A percentile compares a stretch with the other conserved stretches of the same genome.
phyloP scores from a whole-genome alignment of 2,329 filamentous ascomycete species.

The Venturia effusa region DNA sequence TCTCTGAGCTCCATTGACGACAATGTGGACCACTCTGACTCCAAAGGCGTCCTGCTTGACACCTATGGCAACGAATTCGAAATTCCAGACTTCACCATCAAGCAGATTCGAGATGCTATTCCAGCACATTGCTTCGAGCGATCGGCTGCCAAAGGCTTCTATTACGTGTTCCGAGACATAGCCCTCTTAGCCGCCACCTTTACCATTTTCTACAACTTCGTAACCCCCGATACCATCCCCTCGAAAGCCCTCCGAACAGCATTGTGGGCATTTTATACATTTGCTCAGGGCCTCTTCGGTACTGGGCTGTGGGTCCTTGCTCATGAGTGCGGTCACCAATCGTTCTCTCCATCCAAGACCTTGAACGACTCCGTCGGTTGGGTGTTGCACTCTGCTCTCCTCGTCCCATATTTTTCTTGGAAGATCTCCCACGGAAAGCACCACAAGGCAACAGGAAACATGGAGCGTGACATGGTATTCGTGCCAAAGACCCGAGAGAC shows the following conservation, averaged over 20 bases:
- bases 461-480: conserved; percentile 98
- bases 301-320: conserved; percentile 95
- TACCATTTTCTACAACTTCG: conserved; percentile 77
- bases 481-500: conserved; percentile 82
- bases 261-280: conserved; percentile 58
- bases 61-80: conserved; percentile 93
- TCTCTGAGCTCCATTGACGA: conserved; percentile 62
- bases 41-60: conserved; percentile 61
- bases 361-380: conserved; percentile 90
- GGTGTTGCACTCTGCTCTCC: conserved; percentile 75
- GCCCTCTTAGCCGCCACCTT: conserved; percentile 64
- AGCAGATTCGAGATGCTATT: conserved; percentile 93
- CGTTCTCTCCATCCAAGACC: conserved; percentile 85
- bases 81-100: conserved; percentile 92
- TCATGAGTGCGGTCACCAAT: conserved; percentile 95
- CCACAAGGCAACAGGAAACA: conserved; percentile 96
- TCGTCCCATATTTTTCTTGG: conserved; percentile 98
- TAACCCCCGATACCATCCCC: conserved; percentile 75
- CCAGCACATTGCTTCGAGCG: conserved; percentile 95
- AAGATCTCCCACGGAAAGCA: conserved; percentile 99
- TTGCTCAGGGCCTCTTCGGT: conserved; percentile 83
- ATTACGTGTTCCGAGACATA: conserved; percentile 78
- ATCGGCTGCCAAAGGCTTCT: conserved; percentile 62
- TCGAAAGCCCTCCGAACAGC: conserved; percentile 53
- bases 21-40: conserved; percentile 23